These are phyloP conservation scores for Larix kaempferi DNA, from an alignment of 75 land plant species.

Conservation along the genomic window DNA sequence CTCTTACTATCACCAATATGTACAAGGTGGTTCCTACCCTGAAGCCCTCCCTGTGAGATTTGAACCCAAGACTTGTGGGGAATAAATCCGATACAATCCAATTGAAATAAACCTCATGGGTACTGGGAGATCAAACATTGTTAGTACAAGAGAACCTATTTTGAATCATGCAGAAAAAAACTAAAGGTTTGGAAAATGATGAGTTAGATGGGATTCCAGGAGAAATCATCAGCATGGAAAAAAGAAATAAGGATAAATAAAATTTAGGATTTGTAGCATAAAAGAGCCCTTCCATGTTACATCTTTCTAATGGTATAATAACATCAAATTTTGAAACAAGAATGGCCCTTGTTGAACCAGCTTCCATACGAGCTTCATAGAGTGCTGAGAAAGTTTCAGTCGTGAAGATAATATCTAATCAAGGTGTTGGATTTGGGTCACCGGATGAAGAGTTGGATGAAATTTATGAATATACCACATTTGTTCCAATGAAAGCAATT, in stretches of 20 bases:
- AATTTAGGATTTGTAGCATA: constrained; percentile 2
- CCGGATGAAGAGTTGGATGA: constrained; percentile 23
- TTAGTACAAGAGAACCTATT: constrained; percentile 15
- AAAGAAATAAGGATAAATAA: constrained; percentile 21
- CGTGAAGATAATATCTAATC: constrained; percentile 21
- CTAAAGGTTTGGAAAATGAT: not conserved
- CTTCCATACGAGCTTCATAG: constrained; percentile 2
- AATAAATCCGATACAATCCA: too few relatives aligned
- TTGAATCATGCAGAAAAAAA: constrained; percentile 12
- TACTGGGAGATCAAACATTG: constrained; percentile 11
- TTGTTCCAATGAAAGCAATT: constrained; percentile 7
- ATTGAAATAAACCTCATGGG: too few relatives aligned
- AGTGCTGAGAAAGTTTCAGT: constrained; percentile 23
- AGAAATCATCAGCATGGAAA: constrained; percentile 9
- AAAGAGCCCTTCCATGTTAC: not conserved
- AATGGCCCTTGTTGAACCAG: not conserved
- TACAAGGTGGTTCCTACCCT: too few relatives aligned
- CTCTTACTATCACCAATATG: too few relatives aligned
- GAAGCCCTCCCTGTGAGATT: too few relatives aligned
- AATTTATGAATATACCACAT: constrained; percentile 22
- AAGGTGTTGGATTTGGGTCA: constrained; percentile 14
- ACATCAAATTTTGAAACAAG: not conserved
- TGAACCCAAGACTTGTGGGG: too few relatives aligned
- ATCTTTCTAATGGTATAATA: not conserved
- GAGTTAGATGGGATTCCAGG: constrained; percentile 3